These are phyloP conservation scores for Exophiala aquamarina DNA, from an alignment of 2,329 filamentous ascomycete genomes.

Conservation along the genomic window DNA sequence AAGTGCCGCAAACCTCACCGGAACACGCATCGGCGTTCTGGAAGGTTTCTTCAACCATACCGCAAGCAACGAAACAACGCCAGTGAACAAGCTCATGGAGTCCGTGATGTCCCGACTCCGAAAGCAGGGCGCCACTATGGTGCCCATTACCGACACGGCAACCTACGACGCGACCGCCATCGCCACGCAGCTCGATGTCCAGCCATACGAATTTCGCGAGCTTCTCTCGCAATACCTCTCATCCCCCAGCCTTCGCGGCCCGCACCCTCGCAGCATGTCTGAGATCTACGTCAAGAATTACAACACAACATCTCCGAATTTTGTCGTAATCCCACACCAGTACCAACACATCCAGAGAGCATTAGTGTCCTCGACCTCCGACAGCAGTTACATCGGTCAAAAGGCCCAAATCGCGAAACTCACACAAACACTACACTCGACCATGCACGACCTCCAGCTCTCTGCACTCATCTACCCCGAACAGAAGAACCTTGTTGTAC, in stretches of 20 bases:
- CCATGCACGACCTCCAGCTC: constrained; percentile 51
- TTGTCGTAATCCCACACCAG: constrained; percentile 61
- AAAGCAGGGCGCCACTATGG: constrained; percentile 49
- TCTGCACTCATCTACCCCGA: constrained; percentile 65
- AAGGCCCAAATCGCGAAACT: constrained; percentile 54
- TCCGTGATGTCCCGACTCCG: constrained; percentile 47
- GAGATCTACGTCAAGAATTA: constrained; percentile 19
- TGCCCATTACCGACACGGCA: constrained; percentile 49
- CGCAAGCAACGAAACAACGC: constrained; percentile 52
- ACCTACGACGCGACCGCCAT: constrained; percentile 55
- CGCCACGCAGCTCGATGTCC: constrained; percentile 53
- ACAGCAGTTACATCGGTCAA: constrained; percentile 50
- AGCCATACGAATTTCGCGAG: constrained; percentile 61
- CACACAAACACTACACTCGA: constrained; percentile 50
- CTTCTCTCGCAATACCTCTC: constrained; percentile 57
- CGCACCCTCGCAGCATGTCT: constrained; percentile 36
- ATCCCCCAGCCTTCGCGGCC: constrained; percentile 41
- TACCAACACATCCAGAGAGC: constrained; percentile 56
- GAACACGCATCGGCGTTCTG: constrained; percentile 50
- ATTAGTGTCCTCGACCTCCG: constrained; percentile 52
- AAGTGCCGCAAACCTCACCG: constrained; percentile 33
- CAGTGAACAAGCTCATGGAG: constrained; percentile 57
- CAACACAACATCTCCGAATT: constrained; percentile 34
- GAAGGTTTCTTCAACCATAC: constrained; percentile 61
- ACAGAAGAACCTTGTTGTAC: constrained; percentile 63